Evolutionary conservation across 805 yeast genomes (phyloP).

Genomic region (Monosporozyma aerobia): DNA sequence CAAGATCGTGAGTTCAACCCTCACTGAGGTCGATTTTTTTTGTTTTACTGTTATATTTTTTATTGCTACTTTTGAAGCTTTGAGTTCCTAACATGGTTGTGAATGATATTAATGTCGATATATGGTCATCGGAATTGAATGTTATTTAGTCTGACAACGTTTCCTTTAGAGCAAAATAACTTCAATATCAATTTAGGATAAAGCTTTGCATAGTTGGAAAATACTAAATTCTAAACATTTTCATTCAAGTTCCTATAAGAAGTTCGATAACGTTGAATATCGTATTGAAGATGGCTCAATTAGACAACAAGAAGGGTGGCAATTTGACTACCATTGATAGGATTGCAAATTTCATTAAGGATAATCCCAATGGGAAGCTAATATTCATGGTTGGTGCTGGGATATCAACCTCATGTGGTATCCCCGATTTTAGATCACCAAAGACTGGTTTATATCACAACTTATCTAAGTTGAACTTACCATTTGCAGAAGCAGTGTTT

Average conservation of each 20-base stretch:
- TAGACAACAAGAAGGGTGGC: not conserved
- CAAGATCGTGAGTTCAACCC: constrained; percentile 56
- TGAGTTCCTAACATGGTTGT: too few species aligned
- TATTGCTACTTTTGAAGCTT: not conserved
- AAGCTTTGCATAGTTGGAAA: not conserved
- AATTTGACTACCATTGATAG: not conserved
- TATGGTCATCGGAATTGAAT: too few species aligned
- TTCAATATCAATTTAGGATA: not conserved
- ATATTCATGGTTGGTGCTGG: constrained; percentile 88
- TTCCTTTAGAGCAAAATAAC: too few species aligned
- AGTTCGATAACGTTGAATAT: not conserved
- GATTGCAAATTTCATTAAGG: not conserved
- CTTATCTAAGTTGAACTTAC: constrained; percentile 60
- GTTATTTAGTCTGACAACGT: too few species aligned
- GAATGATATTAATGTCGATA: too few species aligned
- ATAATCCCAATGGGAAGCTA: constrained; percentile 32
- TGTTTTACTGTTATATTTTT: not conserved
- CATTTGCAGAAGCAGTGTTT: constrained; percentile 93
- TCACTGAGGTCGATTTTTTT: constrained; percentile 42
- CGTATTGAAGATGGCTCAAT: not conserved
- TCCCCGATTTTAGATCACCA: constrained; percentile 92
- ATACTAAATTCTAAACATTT: not conserved
- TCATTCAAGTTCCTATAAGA: not conserved
- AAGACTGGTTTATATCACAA: constrained; percentile 82
- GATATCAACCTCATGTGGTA: constrained; percentile 85